Evolutionary conservation across 2,329 filamentous ascomycete genomes (phyloP).

Genomic region (Arthrobotrys megalospora): DNA sequence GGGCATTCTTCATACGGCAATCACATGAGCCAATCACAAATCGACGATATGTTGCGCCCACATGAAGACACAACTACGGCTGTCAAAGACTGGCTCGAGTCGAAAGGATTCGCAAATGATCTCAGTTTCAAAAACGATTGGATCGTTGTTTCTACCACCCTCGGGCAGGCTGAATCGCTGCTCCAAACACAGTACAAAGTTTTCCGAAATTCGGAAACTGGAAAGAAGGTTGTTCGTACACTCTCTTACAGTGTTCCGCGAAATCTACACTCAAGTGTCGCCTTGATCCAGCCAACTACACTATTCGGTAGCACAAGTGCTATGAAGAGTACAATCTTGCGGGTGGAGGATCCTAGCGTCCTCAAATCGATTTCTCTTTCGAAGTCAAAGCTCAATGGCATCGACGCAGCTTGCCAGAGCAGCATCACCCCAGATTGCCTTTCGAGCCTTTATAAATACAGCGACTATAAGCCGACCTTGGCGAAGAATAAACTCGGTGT

Average conservation of each 20-base stretch:
- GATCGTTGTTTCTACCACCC: constrained; percentile 64
- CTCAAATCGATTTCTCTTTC: constrained; percentile 12
- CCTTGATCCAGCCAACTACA: constrained; percentile 77
- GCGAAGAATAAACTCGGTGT: constrained; percentile 62
- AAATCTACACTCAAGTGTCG: constrained; percentile 72
- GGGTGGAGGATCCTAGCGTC: constrained; percentile 23
- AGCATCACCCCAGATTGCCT: constrained; percentile 66
- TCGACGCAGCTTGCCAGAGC: constrained; percentile 64
- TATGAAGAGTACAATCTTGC: constrained; percentile 52
- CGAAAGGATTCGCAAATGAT: constrained; percentile 66
- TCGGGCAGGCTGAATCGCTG: constrained; percentile 64
- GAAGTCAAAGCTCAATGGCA: background rate
- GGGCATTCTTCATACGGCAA: constrained; percentile 70
- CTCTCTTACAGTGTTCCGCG: constrained; percentile 74
- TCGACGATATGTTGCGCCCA: constrained; percentile 69
- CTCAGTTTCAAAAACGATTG: constrained; percentile 68
- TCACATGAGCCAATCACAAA: constrained; percentile 69
- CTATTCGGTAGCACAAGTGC: constrained; percentile 68
- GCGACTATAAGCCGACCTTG: constrained; percentile 40
- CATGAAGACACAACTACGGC: constrained; percentile 66
- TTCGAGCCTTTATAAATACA: constrained; percentile 65
- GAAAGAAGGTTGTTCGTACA: constrained; percentile 62
- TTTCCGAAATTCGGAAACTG: constrained; percentile 62
- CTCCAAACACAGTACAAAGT: constrained; percentile 64
- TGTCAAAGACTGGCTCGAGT: constrained; percentile 69